A percentile compares a stretch with the other conserved stretches of the same genome.
Conservation (phyloP, 2,329 filamentous ascomycete genomes). For the Rachicladosporium sp. region DNA sequence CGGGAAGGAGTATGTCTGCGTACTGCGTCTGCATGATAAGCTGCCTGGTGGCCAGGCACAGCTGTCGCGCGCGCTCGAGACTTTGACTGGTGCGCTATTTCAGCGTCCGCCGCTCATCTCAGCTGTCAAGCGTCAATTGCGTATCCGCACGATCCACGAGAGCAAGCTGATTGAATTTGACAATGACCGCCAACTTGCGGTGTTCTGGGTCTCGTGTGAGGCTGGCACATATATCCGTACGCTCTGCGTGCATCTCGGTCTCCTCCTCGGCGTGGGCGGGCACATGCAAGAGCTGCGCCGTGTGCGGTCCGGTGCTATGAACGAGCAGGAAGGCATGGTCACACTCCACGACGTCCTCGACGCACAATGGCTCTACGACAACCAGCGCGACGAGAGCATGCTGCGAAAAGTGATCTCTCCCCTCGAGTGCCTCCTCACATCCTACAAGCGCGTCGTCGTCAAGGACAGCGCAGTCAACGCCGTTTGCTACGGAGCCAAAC, state of each 20-base stretch:
- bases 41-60: constrained; percentile 86
- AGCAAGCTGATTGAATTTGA: constrained; percentile 93
- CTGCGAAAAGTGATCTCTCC: constrained; percentile 84
- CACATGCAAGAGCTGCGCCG: constrained; percentile 97
- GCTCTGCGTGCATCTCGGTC: constrained; percentile 83
- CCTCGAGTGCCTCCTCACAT: constrained; percentile 79
- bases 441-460: constrained; percentile 94
- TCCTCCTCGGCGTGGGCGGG: constrained; percentile 68
- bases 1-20: constrained; percentile 97
- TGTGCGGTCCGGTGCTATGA: constrained; percentile 90
- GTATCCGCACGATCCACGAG: constrained; percentile 96
- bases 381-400: constrained; percentile 87
- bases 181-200: constrained; percentile 91
- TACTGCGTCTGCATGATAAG: constrained; percentile 91
- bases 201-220: constrained; percentile 99
- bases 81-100: constrained; percentile 90
- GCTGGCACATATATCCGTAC: constrained; percentile 98
- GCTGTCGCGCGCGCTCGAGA: constrained; percentile 87
- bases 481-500: constrained; percentile 95
- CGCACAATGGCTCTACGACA: constrained; percentile 92
- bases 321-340: constrained; percentile 76
- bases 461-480: constrained; percentile 96
- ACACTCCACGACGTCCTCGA: constrained; percentile 93
- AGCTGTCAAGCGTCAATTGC: constrained; percentile 94
- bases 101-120: constrained; percentile 94